Evolutionary conservation across 257 asterid genomes (phyloP).

Genomic region (Solanum dulcamara): DNA sequence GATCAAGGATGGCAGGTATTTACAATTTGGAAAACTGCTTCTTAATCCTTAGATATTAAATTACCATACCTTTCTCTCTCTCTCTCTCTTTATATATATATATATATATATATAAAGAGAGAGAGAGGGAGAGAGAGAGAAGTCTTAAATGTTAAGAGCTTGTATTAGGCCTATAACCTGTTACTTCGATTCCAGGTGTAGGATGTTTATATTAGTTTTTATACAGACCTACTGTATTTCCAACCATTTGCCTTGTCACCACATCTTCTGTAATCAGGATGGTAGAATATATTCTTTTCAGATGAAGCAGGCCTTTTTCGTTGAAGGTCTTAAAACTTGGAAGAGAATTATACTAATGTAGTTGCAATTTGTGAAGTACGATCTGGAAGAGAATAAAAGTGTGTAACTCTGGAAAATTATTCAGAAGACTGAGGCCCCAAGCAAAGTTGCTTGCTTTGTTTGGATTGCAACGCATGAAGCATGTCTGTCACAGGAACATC

Average conservation of each 20-base stretch:
- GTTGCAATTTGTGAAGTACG: neutral
- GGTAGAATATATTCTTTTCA: neutral
- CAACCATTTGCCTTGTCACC: neutral
- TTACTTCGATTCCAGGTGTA: neutral
- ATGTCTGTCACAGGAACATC: neutral
- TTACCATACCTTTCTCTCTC: neutral
- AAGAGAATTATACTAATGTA: neutral
- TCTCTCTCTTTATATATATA: no score
- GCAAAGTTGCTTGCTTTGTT: neutral
- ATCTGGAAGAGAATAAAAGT: neutral
- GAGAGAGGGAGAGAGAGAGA: no score
- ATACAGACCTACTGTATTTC: neutral
- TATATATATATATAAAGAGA: no score
- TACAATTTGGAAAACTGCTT: neutral
- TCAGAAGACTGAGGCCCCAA: neutral
- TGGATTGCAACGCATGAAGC: neutral
- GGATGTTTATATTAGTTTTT: neutral
- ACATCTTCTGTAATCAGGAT: neutral
- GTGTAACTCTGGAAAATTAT: neutral
- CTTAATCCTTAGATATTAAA: neutral
- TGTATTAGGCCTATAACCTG: neutral
- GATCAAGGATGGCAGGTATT: constrained; percentile 97
- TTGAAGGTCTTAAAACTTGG: neutral
- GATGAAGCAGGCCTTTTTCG: neutral
- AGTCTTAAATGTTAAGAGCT: neutral